phyloP scores from a whole-genome alignment of 305 asterid genomes.

The Salvia sclarea region DNA sequence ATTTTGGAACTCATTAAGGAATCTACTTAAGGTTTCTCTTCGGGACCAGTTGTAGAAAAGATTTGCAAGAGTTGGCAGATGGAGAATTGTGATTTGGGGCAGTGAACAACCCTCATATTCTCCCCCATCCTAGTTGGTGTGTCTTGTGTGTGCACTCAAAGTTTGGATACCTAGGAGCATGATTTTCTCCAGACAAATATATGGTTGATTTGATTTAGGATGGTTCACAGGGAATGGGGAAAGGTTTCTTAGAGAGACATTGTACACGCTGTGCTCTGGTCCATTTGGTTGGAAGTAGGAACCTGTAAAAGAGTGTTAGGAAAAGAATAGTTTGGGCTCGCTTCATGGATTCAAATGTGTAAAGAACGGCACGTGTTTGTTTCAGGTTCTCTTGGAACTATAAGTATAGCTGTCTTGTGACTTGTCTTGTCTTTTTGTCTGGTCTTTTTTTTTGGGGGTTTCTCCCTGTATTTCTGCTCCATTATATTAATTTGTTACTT shows the following conservation, averaged over 20 bases:
- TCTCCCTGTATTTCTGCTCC: neutral
- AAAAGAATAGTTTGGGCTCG: neutral
- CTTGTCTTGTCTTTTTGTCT: neutral
- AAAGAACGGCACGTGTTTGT: neutral
- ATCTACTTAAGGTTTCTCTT: neutral
- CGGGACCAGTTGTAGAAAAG: neutral
- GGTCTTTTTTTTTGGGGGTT: neutral
- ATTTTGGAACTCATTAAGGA: neutral
- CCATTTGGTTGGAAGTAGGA: slow-evolving; percentile 8
- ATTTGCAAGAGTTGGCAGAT: neutral
- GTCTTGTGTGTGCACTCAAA: neutral
- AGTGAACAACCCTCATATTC: neutral
- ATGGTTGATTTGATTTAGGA: neutral
- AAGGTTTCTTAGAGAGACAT: neutral
- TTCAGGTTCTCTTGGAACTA: neutral
- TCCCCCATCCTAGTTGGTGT: neutral
- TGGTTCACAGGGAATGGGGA: neutral
- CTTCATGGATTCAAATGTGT: neutral
- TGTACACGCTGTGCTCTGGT: neutral
- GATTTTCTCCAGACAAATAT: neutral
- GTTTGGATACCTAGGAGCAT: neutral
- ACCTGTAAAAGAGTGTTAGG: neutral
- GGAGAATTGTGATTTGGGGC: neutral
- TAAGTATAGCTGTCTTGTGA: neutral
- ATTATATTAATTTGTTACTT: neutral